Percentiles rank a stretch among this genome's conserved stretches.
phyloP scores from a whole-genome alignment of 225 moss, liverwort and hornwort genomes.

The Marchantia polymorpha region DNA sequence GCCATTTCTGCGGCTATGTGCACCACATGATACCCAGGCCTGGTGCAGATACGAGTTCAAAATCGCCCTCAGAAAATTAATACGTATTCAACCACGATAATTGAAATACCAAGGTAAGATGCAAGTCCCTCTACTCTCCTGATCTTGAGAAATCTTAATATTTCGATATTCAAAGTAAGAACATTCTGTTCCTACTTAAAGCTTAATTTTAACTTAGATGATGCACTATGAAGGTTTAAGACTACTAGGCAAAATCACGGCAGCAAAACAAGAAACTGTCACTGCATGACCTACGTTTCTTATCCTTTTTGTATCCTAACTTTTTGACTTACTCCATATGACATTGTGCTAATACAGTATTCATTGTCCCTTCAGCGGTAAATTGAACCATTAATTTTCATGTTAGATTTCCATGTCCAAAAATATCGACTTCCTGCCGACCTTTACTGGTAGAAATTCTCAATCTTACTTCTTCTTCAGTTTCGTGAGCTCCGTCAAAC shows the following conservation, averaged over 20 bases:
- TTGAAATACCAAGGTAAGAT: neutral
- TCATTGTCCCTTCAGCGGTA: neutral
- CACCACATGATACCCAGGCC: conserved; percentile 86
- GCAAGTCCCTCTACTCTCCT: neutral
- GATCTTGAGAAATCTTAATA: neutral
- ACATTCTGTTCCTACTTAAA: no score
- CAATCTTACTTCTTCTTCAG: conserved; percentile 59
- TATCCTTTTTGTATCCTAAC: neutral
- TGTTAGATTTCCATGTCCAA: neutral
- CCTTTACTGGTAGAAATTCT: neutral
- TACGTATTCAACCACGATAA: neutral
- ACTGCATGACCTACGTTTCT: neutral
- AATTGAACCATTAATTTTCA: neutral
- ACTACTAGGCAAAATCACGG: neutral
- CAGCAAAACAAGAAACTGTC: neutral
- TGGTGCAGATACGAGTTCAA: conserved; percentile 29
- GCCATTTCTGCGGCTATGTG: conserved; percentile 98
- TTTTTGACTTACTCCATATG: no score
- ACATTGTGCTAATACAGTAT: no score
- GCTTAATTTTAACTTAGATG: no score
- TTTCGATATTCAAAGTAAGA: no score
- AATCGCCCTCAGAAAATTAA: neutral
- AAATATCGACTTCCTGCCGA: neutral
- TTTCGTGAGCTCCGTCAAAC: conserved; percentile 66
- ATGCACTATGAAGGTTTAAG: neutral